Evolutionary conservation across 1,284 basidiomycete species (phyloP), one percentile per base, ranked within the genome.

Genomic region (Ustilago sp.): DNA sequence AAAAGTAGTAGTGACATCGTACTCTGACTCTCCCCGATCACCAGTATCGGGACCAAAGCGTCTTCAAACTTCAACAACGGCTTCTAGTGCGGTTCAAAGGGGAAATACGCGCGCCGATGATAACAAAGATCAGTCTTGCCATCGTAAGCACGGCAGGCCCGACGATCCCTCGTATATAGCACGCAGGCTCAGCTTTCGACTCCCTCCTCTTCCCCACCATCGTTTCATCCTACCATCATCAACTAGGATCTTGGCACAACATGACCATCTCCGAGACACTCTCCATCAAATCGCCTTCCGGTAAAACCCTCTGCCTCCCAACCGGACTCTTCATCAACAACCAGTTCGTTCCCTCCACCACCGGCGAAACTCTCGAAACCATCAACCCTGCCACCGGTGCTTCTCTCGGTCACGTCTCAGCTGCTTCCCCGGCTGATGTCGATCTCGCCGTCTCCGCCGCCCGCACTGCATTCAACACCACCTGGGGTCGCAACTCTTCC

Each of bases 201-300:
- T 13, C 23, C 9, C 45, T 48, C n/a, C 28, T 9, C 23, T 23
- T 8, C 3, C 23, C 19, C 23, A 19, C 48, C 48, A 50, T 13
- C 31, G 31, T 28, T 2, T 31, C 48, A 15, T 31, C 28, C 28
- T 13, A 13, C 13, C n/a, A 23, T 19, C 15, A 23, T 15, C 28
- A 31, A 48, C 4, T n/a, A 43, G 48, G 13, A 3, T 11, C 34
- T 38, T 13, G 13, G 32, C 23, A 28, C 57, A 70, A 65, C 8
- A 74, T 74, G 72, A 43, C 72, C 1, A 38, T 74, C 35, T 12
- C 72, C 12, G 66, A 74, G 28, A 74, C 55, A 2, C 72, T 86
- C 53, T 62, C 64, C 36, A 85, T 87, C 68, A 68, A 79, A 35
- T 86, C 86, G 71, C 82, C 81, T 36, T 71, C 65, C n/a, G 78